Evolutionary conservation across 2,329 filamentous ascomycete genomes (phyloP).

Genomic region (Xylariaceae sp.): DNA sequence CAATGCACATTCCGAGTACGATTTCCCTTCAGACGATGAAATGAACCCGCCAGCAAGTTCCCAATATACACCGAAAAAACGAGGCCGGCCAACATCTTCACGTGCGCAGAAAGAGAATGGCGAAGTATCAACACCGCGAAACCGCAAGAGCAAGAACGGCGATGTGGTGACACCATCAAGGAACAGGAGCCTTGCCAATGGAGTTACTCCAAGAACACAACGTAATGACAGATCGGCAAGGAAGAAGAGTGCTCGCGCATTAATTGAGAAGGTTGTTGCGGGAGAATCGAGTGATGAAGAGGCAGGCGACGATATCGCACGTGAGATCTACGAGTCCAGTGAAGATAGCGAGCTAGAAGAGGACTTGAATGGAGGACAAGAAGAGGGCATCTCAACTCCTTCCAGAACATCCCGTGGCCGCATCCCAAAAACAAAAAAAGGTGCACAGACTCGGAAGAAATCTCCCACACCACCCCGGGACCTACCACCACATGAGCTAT

Average conservation of each 20-base stretch:
- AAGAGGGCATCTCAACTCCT: slow-evolving; percentile 35
- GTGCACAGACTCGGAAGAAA: slow-evolving; percentile 45
- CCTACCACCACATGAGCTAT: slow-evolving; percentile 82
- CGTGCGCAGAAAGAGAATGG: slow-evolving; percentile 10
- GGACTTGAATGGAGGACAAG: slow-evolving; percentile 20
- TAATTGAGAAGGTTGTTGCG: slow-evolving; percentile 68
- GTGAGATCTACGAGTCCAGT: slow-evolving; percentile 62
- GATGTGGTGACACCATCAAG: slow-evolving; percentile 24
- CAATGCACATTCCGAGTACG: slow-evolving; percentile 21
- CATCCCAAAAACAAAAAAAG: slow-evolving; percentile 34
- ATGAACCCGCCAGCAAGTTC: not conserved
- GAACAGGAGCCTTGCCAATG: slow-evolving; percentile 25
- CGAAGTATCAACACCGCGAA: slow-evolving; percentile 19
- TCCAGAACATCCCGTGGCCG: slow-evolving; percentile 49
- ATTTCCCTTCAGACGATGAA: slow-evolving; percentile 29
- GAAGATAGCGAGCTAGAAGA: slow-evolving; percentile 46
- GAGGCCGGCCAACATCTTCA: slow-evolving; percentile 8
- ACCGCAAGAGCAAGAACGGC: slow-evolving; percentile 18
- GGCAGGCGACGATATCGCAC: slow-evolving; percentile 63
- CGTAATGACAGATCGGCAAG: slow-evolving; percentile 80
- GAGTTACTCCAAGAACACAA: slow-evolving; percentile 58
- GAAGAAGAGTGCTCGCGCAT: slow-evolving; percentile 73
- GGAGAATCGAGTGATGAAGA: slow-evolving; percentile 67
- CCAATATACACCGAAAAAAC: slow-evolving; percentile 22
- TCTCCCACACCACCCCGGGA: slow-evolving; percentile 78